These are phyloP conservation scores for Coniferiporia weirii DNA, from an alignment of 1,284 basidiomycete genomes.

Conservation along the genomic window DNA sequence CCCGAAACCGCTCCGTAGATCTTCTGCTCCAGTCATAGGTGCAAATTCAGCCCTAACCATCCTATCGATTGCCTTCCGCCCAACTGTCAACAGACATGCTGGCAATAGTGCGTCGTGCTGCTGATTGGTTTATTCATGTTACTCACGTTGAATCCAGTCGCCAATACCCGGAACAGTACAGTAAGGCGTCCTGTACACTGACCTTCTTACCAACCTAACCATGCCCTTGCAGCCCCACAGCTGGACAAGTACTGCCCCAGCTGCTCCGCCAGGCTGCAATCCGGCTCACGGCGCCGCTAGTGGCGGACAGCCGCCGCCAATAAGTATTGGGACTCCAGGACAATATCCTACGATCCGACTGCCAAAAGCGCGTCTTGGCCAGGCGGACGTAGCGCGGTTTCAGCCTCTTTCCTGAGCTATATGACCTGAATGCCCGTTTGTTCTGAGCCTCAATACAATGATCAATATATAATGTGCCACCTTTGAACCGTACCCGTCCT, in stretches of 20 bases:
- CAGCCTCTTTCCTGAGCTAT: too few relatives aligned
- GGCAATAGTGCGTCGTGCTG: constrained; percentile 62
- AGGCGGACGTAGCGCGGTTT: too few relatives aligned
- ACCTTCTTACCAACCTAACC: neutral
- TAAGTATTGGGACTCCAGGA: too few relatives aligned
- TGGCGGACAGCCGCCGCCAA: too few relatives aligned
- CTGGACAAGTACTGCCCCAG: neutral
- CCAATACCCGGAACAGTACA: constrained; percentile 59
- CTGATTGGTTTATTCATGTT: neutral
- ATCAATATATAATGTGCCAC: too few relatives aligned
- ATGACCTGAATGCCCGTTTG: too few relatives aligned
- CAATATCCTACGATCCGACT: too few relatives aligned
- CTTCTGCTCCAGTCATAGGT: constrained; percentile 54
- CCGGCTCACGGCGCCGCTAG: neutral
- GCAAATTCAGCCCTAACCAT: constrained; percentile 67
- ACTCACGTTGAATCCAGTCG: constrained; percentile 12
- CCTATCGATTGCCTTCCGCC: constrained; percentile 52
- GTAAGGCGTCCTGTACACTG: constrained; percentile 30
- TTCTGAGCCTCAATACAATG: too few relatives aligned
- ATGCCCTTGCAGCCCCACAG: neutral
- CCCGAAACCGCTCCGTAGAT: constrained; percentile 32
- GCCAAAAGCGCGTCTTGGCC: too few relatives aligned
- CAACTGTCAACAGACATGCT: constrained; percentile 58
- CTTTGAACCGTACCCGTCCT: too few relatives aligned
- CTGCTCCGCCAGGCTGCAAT: neutral